Percentiles rank a stretch among this genome's conserved stretches.
phyloP scores from a whole-genome alignment of 306 rosid genomes.

The Neltuma alba region DNA sequence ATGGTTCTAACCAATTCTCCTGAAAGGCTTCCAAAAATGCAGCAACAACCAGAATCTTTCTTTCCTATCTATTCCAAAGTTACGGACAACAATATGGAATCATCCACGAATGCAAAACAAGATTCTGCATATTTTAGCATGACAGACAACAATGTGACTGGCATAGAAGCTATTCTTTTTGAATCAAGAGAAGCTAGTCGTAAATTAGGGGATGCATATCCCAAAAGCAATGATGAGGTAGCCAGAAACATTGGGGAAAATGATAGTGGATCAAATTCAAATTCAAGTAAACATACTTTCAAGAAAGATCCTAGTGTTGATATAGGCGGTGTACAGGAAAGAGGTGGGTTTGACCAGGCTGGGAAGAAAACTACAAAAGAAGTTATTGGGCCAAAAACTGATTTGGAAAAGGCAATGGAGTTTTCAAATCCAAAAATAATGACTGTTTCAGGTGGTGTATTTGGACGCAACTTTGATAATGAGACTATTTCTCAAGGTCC shows the following conservation, averaged over 20 bases:
- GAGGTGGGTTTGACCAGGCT: constrained; percentile 23
- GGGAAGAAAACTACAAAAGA: constrained; percentile 13
- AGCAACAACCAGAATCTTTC: constrained; percentile 38
- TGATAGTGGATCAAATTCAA: constrained; percentile 2
- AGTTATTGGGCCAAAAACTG: constrained; percentile 34
- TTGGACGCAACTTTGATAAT: not conserved
- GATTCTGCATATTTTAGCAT: constrained; percentile 13
- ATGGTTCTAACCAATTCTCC: constrained; percentile 27
- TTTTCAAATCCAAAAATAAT: constrained; percentile 10
- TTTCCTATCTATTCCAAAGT: constrained; percentile 25
- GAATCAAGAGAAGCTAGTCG: constrained; percentile 31
- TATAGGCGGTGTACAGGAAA: constrained; percentile 9
- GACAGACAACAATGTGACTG: constrained; percentile 12
- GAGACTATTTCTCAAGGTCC: constrained; percentile 13
- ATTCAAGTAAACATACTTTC: constrained; percentile 2
- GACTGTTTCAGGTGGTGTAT: constrained; percentile 23
- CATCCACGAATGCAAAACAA: constrained; percentile 17
- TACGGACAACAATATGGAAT: not conserved
- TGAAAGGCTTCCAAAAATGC: constrained; percentile 24
- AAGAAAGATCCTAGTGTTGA: constrained; percentile 21
- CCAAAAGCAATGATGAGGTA: not conserved
- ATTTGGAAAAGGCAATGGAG: constrained; percentile 18
- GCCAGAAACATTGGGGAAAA: constrained; percentile 24
- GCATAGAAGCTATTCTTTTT: not conserved
- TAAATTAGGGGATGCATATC: constrained; percentile 15